phyloP scores from a whole-genome alignment of 148 eudicot species.

The Arbutus unedo region DNA sequence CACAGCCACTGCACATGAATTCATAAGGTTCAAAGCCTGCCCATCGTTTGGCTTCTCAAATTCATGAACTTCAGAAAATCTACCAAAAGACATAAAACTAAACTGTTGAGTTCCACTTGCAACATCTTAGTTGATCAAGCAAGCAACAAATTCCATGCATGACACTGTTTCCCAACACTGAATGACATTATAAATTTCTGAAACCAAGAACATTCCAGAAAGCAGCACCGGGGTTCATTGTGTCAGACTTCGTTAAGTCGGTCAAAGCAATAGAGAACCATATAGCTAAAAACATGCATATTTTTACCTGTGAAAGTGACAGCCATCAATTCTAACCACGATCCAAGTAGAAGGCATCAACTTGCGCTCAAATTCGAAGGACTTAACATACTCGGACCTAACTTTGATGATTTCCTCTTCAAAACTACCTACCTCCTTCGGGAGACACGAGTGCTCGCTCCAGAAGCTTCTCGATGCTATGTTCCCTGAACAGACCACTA shows the following conservation, averaged over 20 bases:
- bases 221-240: background rate
- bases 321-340: constrained; percentile 86
- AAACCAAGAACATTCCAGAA: background rate
- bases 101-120: constrained; percentile 30
- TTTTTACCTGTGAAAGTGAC: constrained; percentile 81
- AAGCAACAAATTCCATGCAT: constrained; percentile 16
- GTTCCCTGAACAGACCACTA: constrained; percentile 49
- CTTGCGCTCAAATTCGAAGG: constrained; percentile 54
- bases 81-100: constrained; percentile 39
- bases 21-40: constrained; percentile 86
- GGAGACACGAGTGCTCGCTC: constrained; percentile 56
- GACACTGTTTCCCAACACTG: background rate
- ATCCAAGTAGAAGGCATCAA: constrained; percentile 82
- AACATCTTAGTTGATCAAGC: constrained; percentile 12
- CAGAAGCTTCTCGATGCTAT: constrained; percentile 70
- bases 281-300: background rate
- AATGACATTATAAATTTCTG: background rate
- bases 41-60: constrained; percentile 96
- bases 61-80: constrained; percentile 84
- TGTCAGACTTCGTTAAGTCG: constrained; percentile 11
- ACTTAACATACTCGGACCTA: constrained; percentile 60
- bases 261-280: background rate
- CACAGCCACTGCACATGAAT: constrained; percentile 82
- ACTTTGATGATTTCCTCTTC: constrained; percentile 47
- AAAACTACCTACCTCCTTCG: constrained; percentile 60